Conservation (phyloP, 164 flowering plant genomes). For the Magnolia kwangsiensis region DNA sequence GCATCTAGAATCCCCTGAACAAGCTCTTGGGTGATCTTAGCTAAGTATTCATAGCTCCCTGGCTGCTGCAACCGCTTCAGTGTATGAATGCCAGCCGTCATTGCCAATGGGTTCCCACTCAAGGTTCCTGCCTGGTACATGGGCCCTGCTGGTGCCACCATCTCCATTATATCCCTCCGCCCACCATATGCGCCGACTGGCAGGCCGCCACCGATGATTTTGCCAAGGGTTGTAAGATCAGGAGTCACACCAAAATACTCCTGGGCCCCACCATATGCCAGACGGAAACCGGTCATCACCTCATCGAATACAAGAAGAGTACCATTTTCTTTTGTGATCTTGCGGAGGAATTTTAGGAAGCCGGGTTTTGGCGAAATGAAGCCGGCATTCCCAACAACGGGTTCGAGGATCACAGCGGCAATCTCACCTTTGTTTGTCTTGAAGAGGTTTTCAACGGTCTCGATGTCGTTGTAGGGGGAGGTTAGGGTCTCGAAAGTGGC, state of each 20-base stretch:
- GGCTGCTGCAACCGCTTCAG: slow-evolving; percentile 61
- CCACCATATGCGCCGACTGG: slow-evolving; percentile 99
- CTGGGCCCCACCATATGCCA: slow-evolving; percentile 93
- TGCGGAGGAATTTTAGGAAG: slow-evolving; percentile 53
- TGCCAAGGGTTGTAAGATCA: slow-evolving; percentile 85
- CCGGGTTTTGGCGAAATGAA: slow-evolving; percentile 72
- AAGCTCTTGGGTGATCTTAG: slow-evolving; percentile 68
- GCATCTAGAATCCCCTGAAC: slow-evolving; percentile 60
- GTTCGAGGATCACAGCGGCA: slow-evolving; percentile 84
- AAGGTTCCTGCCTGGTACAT: slow-evolving; percentile 98
- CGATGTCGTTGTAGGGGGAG: slow-evolving; percentile 69
- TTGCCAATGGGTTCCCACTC: slow-evolving; percentile 95
- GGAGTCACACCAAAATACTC: slow-evolving; percentile 85
- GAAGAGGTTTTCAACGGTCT: slow-evolving; percentile 61
- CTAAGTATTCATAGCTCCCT: slow-evolving; percentile 66
- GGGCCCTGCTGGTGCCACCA: slow-evolving; percentile 99
- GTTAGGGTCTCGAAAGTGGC: slow-evolving; percentile 76
- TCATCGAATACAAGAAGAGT: slow-evolving; percentile 88
- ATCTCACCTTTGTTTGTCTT: slow-evolving; percentile 67
- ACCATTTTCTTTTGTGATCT: slow-evolving; percentile 60
- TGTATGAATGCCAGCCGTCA: slow-evolving; percentile 97
- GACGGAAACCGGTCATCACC: slow-evolving; percentile 93
- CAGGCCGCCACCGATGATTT: slow-evolving; percentile 93
- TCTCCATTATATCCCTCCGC: slow-evolving; percentile 90
- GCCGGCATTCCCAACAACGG: slow-evolving; percentile 93